Base-by-base conservation (phyloP, 768 basidiomycete genomes). In the Termitomyces heimii region DNA sequence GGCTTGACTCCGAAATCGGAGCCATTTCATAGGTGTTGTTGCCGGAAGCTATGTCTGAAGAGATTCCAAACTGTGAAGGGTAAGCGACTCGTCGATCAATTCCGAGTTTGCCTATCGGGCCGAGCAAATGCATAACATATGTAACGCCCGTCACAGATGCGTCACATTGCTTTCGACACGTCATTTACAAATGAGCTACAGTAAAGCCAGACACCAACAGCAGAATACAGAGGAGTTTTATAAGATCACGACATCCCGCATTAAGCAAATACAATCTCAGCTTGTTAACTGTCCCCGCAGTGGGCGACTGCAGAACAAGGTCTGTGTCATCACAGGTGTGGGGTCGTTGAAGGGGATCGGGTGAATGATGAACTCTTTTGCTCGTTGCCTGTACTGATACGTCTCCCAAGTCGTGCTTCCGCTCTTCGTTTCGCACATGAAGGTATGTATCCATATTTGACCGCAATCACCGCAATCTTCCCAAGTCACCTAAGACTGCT, bases 311-410 rank as follows among this genome's bases (percentile, higher is more conserved):
- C 78, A 77, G 66, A 84, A 79, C 60, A 95, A 93, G 70, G 90
- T 94, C 26, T 91, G 88, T 64, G 78, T 96, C 55, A 81, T 96
- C 63, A 96, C 94, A 0, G 94, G 94, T 18, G 92, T 88, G 31
- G 88, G 89, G 31, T 94, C 92, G 20, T 67, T 88, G 62, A 86
- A 87, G 67, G 94, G 94, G 18, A 97, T 97, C 59, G 94, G 94
- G 88, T 94, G 72, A 62, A 82, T 60, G 57, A 47, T 35, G 35
- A 40, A 24, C 24, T 26, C 26, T n/a, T 16, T 31, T 28, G 9
- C 10, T 32, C 29, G 26, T 32, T 10, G 13, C 45, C 24, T 56
- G 28, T 39, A 18, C 44, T 45, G 20, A 51, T 45, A n/a, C 16
- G 16, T 44, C 13, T 53, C 34, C 16, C 52, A 56, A 92, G 89